Evolutionary conservation across 176 grass and related monocot species (phyloP), one percentile per base, ranked within the genome.

Genomic region (Oryza glaberrima): DNA sequence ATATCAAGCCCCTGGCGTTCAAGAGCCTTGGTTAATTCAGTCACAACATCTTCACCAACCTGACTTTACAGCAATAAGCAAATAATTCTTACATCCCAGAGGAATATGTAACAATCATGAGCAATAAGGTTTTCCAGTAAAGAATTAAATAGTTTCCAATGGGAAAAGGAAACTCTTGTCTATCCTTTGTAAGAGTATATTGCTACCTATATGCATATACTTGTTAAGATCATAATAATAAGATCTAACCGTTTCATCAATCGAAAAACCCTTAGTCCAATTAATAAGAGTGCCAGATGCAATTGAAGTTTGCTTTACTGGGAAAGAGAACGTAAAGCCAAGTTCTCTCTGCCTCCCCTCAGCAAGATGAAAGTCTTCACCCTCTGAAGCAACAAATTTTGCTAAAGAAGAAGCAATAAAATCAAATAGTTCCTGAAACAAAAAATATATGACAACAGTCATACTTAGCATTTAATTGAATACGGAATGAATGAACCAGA

Each of bases 321-420:
- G 94, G 73, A 97, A 97, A 11, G 94, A 97, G 82, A 97, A 97
- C 36, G 89, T 97, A 82, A 97, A 97, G 63, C 92, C 92, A 38
- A 97, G 87, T 64, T 97, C 79, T 76, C 89, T 92, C 45, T 92
- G 89, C 79, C 65, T 92, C 36, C 92, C 94, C 20, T 82, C 87
- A 82, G 85, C 87, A 77, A 94, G 88, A 56, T 86, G 81, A 73
- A 90, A 94, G 15, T 86, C 87, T 81, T 92, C 89, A 85, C 89
- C 87, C 81, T 97, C 91, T 7, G 85, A 84, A 30, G 85, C 78
- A 85, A 97, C 79, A 76, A 94, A 97, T 69, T 87, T 81, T 51
- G 91, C 92, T 74, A 94, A 88, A 72, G 87, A 80, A 65, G 87
- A 69, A 46, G 89, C 91, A 60, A 97, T 81, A 61, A 97, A 97